Evolutionary conservation across 306 rosid species (phyloP), one percentile per base, ranked within the genome.

Genomic region (Pueraria montana): DNA sequence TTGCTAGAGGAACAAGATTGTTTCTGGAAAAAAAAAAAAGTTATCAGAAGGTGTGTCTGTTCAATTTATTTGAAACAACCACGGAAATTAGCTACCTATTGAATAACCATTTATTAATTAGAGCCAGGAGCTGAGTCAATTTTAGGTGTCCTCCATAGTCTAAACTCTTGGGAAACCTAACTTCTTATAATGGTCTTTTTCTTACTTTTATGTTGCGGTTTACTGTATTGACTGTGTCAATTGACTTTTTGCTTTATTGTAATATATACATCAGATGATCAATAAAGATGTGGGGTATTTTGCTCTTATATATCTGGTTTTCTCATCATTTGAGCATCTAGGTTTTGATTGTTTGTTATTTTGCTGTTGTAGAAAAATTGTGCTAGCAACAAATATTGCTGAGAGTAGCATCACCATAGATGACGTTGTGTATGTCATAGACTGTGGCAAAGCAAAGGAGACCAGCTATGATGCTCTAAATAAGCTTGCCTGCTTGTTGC

Each of bases 341-440:
- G 49, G 74, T 79, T 69, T 74, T 86, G 67, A 72, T 66, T 70
- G 30, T 72, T 65, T 18, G 77, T 64, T 67, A 52, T 64, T 89
- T 59, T 85, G 3, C 84, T 56, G 18, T 69, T 89, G 92, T 79
- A 96, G 99, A 80, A 96, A 96, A 91, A 91, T 96, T 90, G 99
- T 93, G 79, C 89, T 96, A 32, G 98, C 99, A 45, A 96, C 99
- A 58, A 96, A 96, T 85, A 96, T 96, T 87, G 99, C 99, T 12
- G 99, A 96, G 91, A 96, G 98, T 81, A 96, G 99, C 87, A 96
- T 96, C 86, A 96, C 99, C 75, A 90, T 96, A 85, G 99, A 96
- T 86, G 99, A 96, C 49, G 93, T 96, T 84, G 97, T 96, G 64
- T 90, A 87, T 84, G 99, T 96, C 87, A 80, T 96, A 82, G 99